phyloP scores from a whole-genome alignment of 1,139 yeast species.

The Lodderomyces margitis region DNA sequence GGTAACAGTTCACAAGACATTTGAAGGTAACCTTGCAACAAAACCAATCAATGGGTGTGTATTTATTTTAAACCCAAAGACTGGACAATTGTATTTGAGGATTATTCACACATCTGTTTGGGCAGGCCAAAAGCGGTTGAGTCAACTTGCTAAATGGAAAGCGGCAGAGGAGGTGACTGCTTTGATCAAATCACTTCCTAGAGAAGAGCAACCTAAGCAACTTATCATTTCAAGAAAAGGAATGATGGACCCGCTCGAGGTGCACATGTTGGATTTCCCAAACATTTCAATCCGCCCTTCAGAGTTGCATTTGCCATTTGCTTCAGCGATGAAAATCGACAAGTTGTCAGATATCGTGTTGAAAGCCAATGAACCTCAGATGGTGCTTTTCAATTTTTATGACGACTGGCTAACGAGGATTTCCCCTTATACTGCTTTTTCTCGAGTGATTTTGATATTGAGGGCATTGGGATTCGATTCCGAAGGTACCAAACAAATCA shows the following conservation, averaged over 20 bases:
- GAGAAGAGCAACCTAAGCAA: constrained; percentile 93
- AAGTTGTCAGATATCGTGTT: constrained; percentile 76
- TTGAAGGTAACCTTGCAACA: constrained; percentile 90
- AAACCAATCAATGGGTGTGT: constrained; percentile 94
- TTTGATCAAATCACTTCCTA: constrained; percentile 79
- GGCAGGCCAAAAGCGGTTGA: constrained; percentile 95
- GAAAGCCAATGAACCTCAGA: constrained; percentile 88
- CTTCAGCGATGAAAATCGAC: constrained; percentile 79
- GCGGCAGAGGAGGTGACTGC: constrained; percentile 98
- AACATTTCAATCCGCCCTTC: constrained; percentile 87
- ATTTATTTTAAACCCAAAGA: constrained; percentile 82
- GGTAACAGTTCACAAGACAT: constrained; percentile 89
- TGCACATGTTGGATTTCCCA: constrained; percentile 96
- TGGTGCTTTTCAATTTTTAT: constrained; percentile 85
- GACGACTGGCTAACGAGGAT: constrained; percentile 90
- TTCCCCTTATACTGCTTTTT: constrained; percentile 91
- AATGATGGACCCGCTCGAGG: constrained; percentile 91
- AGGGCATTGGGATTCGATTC: constrained; percentile 78
- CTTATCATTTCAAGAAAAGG: constrained; percentile 88
- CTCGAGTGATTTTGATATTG: constrained; percentile 74
- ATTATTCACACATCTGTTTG: constrained; percentile 93
- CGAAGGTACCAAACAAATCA: constrained; percentile 72
- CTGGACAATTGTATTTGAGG: constrained; percentile 86
- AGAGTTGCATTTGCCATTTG: constrained; percentile 87
- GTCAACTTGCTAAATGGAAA: constrained; percentile 96